Conservation (phyloP, 306 rosid species). For the Lithocarpus polystachyus region DNA sequence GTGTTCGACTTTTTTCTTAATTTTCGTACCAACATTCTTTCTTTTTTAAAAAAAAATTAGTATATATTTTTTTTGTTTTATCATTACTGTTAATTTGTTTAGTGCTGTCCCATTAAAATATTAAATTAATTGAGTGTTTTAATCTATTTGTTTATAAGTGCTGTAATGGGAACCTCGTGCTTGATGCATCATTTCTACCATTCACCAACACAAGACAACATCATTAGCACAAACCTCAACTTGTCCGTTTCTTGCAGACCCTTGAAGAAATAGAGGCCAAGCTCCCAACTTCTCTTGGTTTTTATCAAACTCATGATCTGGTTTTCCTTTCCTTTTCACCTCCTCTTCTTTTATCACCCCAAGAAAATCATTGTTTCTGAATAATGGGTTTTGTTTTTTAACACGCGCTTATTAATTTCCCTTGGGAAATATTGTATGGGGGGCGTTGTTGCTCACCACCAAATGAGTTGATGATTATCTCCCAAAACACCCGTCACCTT, state of each 20-base stretch:
- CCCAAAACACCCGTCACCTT: slow-evolving; percentile 68
- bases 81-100: slow-evolving; percentile 1
- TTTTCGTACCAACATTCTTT: neutral
- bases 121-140: neutral
- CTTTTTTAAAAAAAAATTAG: neutral
- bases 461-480: slow-evolving; percentile 76
- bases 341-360: slow-evolving; percentile 15
- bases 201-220: slow-evolving; percentile 90
- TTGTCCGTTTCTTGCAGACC: slow-evolving; percentile 62
- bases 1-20: no score
- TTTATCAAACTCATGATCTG: slow-evolving; percentile 63
- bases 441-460: slow-evolving; percentile 69
- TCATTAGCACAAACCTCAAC: slow-evolving; percentile 65
- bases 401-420: slow-evolving; percentile 64
- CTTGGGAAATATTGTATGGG: slow-evolving; percentile 10
- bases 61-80: slow-evolving; percentile 31
- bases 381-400: slow-evolving; percentile 48
- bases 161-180: slow-evolving; percentile 66
- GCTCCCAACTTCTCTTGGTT: slow-evolving; percentile 39
- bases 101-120: neutral
- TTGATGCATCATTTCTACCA: slow-evolving; percentile 72
- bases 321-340: slow-evolving; percentile 31
- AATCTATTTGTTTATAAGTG: slow-evolving; percentile 14
- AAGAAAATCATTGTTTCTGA: slow-evolving; percentile 49
- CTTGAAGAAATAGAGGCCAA: slow-evolving; percentile 22